Base-by-base conservation (phyloP, 345 rosid genomes). In the Streptanthus diversifolius region DNA sequence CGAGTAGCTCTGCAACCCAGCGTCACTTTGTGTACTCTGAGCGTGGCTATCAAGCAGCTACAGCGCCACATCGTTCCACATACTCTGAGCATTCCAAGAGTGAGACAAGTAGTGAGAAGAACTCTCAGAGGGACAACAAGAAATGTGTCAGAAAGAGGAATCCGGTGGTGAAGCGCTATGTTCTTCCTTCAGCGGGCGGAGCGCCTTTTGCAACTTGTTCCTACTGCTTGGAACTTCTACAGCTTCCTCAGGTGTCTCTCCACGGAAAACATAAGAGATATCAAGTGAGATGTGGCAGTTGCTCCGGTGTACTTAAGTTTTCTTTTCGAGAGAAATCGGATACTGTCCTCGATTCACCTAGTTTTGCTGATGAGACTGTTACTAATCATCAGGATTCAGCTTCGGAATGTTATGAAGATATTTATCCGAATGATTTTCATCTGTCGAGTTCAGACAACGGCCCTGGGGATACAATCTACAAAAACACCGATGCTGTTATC, bases 141-240 rank as follows among this genome's bases (percentile, higher is more conserved):
- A 68, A 71, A 73, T 70, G 80, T 45, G 36, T 25, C 30, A 83
- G 63, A 75, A 85, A 83, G 70, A 81, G 69, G 72, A 76, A 68
- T 66, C 76, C 57, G 39, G 65, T 74, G 58, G 81, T 72, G 33
- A 88, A 84, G 84, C 81, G 86, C 44, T 85, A 83, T 76, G 72
- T 86, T 65, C 81, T 88, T 48, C 96, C 97, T 51, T 65, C 82
- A 7, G 91, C 83, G 5, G 97, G 97, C 3, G 98, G 88, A 22
- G 95, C 95, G 7, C 98, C 98, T 51, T 79, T 93, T 56, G 47
- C 83, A 60, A 72, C 86, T 70, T 93, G 97, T 77, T 74, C 80
- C 67, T 51, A 8, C 47, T 91, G 98, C 83, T 75, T 78, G 64
- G 81, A 65, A 40, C 81, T 71, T 60, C 81, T 93, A 66, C 87